Evolutionary conservation across 1,284 basidiomycete genomes (phyloP), one percentile per base, ranked within the genome.

Genomic region (Leccinum pachyderme): DNA sequence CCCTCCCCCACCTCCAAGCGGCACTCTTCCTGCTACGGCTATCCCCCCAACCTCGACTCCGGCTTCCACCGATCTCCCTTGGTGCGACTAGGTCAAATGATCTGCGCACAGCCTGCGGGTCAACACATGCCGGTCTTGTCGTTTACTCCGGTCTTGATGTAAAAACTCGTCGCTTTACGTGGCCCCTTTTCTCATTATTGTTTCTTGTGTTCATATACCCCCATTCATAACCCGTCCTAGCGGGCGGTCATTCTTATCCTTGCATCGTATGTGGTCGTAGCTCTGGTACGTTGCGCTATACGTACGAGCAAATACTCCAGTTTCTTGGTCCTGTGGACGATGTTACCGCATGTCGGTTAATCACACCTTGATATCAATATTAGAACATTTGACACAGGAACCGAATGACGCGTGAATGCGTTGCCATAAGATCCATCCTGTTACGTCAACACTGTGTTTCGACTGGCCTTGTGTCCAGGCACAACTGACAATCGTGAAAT

Each of bases 51-150:
- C 72, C n/a, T 54, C 71, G 18, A 59, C 62, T 6, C 65, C 76
- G 22, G 69, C 71, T 28, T 49, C 55, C 54, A 57, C 71, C 13
- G 75, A 80, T 63, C 67, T 84, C 43, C 83, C 84, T 47, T 86
- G 64, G 66, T 87, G 86, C 71, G 83, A 87, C 56, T 78, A 82
- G 49, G 31, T 37, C 18, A 2, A 9, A 27, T 32, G 15, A 44
- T 8, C 43, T 39, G 51, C 59, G 35, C 32, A 55, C 43, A 35
- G 50, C 43, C 51, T 55, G 55, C 48, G 51, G 56, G 67, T 48
- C 45, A 50, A 63, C 54, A 59, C 65, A 63, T 59, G 64, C 69
- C 39, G 68, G 65, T 51, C 68, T 62, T 67, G 67, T 66, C 51
- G 52, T 66, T 57, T 52, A 27, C 43, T 35, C 46, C 33, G 12